These are phyloP conservation scores for Colletotrichum phormii DNA, from an alignment of 2,329 filamentous ascomycete species.

Conservation along the genomic window DNA sequence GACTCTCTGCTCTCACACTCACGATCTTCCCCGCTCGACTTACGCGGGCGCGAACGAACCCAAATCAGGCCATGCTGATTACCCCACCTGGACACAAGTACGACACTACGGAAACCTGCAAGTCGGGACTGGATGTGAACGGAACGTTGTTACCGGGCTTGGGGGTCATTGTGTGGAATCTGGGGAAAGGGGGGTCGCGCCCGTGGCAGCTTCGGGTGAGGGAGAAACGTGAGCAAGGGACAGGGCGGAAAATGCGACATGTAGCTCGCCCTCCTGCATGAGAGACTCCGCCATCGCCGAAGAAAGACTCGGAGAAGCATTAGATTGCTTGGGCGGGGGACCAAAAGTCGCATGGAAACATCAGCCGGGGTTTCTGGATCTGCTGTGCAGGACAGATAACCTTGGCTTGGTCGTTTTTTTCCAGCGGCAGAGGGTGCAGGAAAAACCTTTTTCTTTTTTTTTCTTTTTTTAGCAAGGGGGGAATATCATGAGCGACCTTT, in stretches of 20 bases:
- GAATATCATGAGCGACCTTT: constrained; percentile 10
- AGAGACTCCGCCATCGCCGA: not conserved
- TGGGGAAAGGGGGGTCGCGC: constrained; percentile 25
- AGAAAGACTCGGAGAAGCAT: constrained; percentile 15
- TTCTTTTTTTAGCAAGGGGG: constrained; percentile 40
- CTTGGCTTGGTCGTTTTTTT: not conserved
- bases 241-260: constrained; percentile 21
- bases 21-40: not conserved
- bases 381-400: constrained; percentile 27
- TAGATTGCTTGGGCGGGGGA: constrained; percentile 8
- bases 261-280: constrained; percentile 33
- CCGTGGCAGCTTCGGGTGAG: constrained; percentile 10
- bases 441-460: no score
- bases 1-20: constrained; percentile 19
- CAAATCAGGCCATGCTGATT: constrained; percentile 33
- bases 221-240: not conserved
- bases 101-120: constrained; percentile 30
- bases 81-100: constrained; percentile 32
- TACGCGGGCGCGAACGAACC: constrained; percentile 25
- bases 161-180: constrained; percentile 35
- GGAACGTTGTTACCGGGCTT: constrained; percentile 13
- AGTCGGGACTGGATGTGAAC: constrained; percentile 31
- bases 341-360: constrained; percentile 19
- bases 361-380: not conserved
- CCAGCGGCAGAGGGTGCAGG: constrained; percentile 42